Evolutionary conservation across 2,329 filamentous ascomycete genomes (phyloP).

Genomic region (Alternaria burnsii): DNA sequence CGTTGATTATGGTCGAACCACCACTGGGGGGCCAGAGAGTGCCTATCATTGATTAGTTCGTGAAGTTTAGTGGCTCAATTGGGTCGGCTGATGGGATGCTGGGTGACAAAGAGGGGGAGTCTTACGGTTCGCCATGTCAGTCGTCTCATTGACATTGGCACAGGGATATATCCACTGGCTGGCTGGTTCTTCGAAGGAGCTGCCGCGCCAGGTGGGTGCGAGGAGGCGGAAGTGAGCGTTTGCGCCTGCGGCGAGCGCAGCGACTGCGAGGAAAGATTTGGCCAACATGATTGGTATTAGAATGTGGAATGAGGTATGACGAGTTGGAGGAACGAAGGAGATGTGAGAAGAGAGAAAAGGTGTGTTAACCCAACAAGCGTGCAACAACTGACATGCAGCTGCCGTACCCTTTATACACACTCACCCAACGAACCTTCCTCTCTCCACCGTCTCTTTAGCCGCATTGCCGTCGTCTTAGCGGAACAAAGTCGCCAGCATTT

Average conservation of each 20-base stretch:
- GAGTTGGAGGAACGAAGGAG: not conserved
- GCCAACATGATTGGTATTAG: slow-evolving; percentile 28
- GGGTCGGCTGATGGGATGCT: not conserved
- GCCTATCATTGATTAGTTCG: not conserved
- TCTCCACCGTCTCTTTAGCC: not conserved
- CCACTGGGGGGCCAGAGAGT: slow-evolving; percentile 56
- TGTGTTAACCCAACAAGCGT: not conserved
- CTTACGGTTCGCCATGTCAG: slow-evolving; percentile 53
- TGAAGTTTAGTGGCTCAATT: too few species aligned
- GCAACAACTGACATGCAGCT: slow-evolving; percentile 2
- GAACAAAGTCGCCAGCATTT: not conserved
- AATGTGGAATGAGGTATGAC: not conserved
- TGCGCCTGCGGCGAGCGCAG: slow-evolving; percentile 41
- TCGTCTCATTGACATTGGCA: slow-evolving; percentile 52
- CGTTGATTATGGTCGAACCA: slow-evolving; percentile 54
- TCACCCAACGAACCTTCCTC: not conserved
- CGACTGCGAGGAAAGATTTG: slow-evolving; percentile 27
- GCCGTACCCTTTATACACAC: slow-evolving; percentile 18
- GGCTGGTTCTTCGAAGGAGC: slow-evolving; percentile 48
- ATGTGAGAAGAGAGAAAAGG: too few species aligned
- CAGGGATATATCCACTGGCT: slow-evolving; percentile 55
- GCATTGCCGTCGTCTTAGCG: not conserved
- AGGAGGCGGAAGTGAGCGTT: slow-evolving; percentile 56
- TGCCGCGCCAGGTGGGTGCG: slow-evolving; percentile 54
- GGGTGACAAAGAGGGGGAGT: not conserved